phyloP scores from a whole-genome alignment of 2,329 filamentous ascomycete species.

The Fusarium verrucosum region DNA sequence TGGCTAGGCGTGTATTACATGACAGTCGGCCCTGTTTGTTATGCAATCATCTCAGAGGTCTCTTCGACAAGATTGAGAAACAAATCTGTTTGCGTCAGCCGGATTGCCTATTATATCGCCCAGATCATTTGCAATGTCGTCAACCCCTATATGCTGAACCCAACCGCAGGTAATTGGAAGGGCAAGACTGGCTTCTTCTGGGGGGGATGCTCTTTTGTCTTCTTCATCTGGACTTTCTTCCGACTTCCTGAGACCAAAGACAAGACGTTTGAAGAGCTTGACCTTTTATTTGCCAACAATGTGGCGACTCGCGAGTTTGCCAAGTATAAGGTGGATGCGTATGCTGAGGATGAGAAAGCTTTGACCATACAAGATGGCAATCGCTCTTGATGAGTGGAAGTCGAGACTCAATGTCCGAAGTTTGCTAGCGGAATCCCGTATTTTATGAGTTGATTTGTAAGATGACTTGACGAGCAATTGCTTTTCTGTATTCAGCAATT shows the following conservation, averaged over 20 bases:
- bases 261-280: constrained; percentile 61
- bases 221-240: constrained; percentile 60
- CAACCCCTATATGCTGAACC: constrained; percentile 45
- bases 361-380: background rate
- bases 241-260: constrained; percentile 59
- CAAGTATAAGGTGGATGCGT: constrained; percentile 47
- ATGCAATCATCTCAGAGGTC: constrained; percentile 53
- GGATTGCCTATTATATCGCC: constrained; percentile 40
- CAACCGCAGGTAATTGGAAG: constrained; percentile 42
- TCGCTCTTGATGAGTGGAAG: background rate
- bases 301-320: constrained; percentile 53
- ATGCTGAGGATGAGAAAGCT: constrained; percentile 16
- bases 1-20: constrained; percentile 54
- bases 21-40: constrained; percentile 53
- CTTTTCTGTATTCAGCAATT: too few relatives aligned
- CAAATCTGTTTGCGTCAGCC: constrained; percentile 52
- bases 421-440: too few relatives aligned
- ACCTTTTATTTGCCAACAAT: constrained; percentile 59
- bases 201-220: constrained; percentile 46
- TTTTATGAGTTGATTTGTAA: too few relatives aligned
- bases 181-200: constrained; percentile 54
- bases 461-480: too few relatives aligned
- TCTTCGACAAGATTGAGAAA: constrained; percentile 51
- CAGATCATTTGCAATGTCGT: constrained; percentile 41
- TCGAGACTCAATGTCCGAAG: too few relatives aligned